Percentiles rank a stretch among this genome's conserved stretches.
Conservation (phyloP, 2,329 filamentous ascomycete species). For the Shiraia bambusicola region DNA sequence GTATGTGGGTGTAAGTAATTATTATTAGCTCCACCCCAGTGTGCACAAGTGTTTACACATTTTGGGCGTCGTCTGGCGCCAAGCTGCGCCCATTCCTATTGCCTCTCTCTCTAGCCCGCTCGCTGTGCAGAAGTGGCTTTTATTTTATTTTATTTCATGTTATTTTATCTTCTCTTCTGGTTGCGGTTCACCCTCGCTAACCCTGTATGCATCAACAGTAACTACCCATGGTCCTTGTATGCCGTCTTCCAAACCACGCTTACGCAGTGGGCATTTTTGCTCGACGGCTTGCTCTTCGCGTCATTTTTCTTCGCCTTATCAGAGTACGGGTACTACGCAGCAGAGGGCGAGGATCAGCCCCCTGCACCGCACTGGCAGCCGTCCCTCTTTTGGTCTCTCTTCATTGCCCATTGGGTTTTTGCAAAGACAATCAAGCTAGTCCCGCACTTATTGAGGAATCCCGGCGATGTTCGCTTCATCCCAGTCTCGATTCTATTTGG, state of each 20-base stretch:
- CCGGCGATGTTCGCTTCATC: conserved; percentile 75
- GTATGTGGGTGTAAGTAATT: conserved; percentile 87
- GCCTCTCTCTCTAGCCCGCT: conserved; percentile 21
- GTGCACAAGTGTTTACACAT: conserved; percentile 20
- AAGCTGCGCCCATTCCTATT: no score
- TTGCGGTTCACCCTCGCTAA: conserved; percentile 30
- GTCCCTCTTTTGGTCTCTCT: conserved; percentile 34
- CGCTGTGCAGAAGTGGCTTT: conserved; percentile 19
- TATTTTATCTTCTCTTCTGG: no score
- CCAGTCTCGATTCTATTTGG: conserved; percentile 88
- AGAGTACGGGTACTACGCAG: conserved; percentile 35
- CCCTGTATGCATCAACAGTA: conserved; percentile 56
- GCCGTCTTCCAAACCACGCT: conserved; percentile 90
- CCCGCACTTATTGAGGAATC: conserved; percentile 82
- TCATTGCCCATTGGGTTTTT: conserved; percentile 59
- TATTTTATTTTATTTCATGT: no score
- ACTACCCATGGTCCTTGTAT: conserved; percentile 91
- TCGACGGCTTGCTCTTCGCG: conserved; percentile 60
- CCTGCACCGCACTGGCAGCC: conserved; percentile 25
- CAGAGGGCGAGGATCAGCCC: conserved; percentile 16
- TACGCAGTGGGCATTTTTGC: conserved; percentile 78
- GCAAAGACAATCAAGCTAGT: conserved; percentile 90
- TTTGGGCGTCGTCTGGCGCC: conserved; percentile 23
- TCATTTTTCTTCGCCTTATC: conserved; percentile 35
- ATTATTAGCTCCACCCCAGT: conserved; percentile 22